A percentile compares a stretch with the other conserved stretches of the same genome.
Evolutionary conservation across 2,329 filamentous ascomycete species (phyloP).

Genomic region (Aspergillus floridensis): DNA sequence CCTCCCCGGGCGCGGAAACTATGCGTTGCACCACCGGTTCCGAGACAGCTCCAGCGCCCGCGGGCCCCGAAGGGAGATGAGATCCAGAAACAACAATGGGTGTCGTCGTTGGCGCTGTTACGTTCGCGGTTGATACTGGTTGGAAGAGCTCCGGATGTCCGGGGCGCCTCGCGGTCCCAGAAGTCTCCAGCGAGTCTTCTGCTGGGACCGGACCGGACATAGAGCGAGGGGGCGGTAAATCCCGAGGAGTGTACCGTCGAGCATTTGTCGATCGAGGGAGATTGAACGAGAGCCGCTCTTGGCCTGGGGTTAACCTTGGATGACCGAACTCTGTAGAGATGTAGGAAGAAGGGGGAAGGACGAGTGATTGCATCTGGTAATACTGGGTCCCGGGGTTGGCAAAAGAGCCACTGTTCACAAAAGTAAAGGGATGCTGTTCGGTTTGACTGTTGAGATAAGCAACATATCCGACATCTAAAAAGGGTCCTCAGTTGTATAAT

Average conservation of each 20-base stretch:
- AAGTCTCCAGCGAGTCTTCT: constrained; percentile 38
- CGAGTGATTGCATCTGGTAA: constrained; percentile 43
- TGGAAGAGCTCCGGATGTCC: constrained; percentile 31
- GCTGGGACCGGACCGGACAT: constrained; percentile 44
- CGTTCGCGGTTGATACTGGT: constrained; percentile 19
- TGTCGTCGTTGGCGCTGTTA: constrained; percentile 10
- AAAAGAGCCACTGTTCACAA: constrained; percentile 22
- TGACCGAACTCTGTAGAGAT: constrained; percentile 37
- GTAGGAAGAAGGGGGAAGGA: constrained; percentile 40
- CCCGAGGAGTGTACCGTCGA: constrained; percentile 40
- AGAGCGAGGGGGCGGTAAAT: constrained; percentile 40
- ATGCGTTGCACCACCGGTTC: constrained; percentile 18
- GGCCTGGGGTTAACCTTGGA: constrained; percentile 32
- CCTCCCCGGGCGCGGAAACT: constrained; percentile 13
- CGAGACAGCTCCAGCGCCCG: constrained; percentile 14
- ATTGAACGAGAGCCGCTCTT: constrained; percentile 36
- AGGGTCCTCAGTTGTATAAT: constrained; percentile 12
- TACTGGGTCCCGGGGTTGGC: constrained; percentile 10
- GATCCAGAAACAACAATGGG: constrained; percentile 11
- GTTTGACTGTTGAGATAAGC: constrained; percentile 18
- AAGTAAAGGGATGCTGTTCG: constrained; percentile 19
- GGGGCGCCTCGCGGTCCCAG: constrained; percentile 33
- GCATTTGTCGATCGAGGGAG: constrained; percentile 37
- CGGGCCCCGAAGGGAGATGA: constrained; percentile 16
- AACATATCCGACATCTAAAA: constrained; percentile 30